A percentile compares a stretch with the other conserved stretches of the same genome.
These are phyloP conservation scores for Hygrophila difformis DNA, from an alignment of 257 asterid species.

Conservation along the genomic window DNA sequence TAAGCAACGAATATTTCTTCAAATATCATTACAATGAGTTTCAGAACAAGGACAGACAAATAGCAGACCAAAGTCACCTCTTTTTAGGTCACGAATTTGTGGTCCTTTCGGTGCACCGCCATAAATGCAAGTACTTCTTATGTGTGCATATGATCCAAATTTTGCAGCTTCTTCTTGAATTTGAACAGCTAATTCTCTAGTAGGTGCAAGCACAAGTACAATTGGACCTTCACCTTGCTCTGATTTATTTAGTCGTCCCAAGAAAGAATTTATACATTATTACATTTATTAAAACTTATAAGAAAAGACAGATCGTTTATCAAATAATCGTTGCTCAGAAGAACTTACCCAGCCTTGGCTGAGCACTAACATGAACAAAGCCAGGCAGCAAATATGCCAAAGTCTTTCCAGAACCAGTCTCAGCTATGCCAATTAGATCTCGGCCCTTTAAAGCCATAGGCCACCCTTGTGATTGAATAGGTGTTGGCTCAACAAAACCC, in stretches of 20 bases:
- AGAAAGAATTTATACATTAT: no score
- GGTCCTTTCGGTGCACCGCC: conserved; percentile 99
- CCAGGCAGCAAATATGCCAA: conserved; percentile 81
- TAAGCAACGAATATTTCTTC: conserved; percentile 4
- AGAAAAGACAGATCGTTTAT: conserved; percentile 6
- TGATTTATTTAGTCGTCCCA: no score
- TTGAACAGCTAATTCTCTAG: conserved; percentile 91
- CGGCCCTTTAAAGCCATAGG: conserved; percentile 96
- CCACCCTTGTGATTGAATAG: conserved; percentile 96
- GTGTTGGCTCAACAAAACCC: conserved; percentile 86
- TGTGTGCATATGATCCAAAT: conserved; percentile 58
- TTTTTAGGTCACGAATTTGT: conserved; percentile 79
- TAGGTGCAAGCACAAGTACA: conserved; percentile 79
- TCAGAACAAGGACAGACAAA: conserved; percentile 4
- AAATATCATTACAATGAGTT: conserved; percentile 8
- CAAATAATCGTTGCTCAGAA: neutral
- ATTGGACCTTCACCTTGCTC: conserved; percentile 87
- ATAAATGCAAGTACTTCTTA: conserved; percentile 79
- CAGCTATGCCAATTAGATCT: conserved; percentile 87
- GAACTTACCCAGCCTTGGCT: conserved; percentile 69
- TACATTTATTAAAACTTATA: conserved; percentile 7
- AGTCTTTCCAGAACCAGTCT: conserved; percentile 96
- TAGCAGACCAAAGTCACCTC: conserved; percentile 35
- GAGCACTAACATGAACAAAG: conserved; percentile 83
- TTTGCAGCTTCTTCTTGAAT: conserved; percentile 79